Conservation (phyloP, 768 basidiomycete species). For the Pholiota molesta region DNA sequence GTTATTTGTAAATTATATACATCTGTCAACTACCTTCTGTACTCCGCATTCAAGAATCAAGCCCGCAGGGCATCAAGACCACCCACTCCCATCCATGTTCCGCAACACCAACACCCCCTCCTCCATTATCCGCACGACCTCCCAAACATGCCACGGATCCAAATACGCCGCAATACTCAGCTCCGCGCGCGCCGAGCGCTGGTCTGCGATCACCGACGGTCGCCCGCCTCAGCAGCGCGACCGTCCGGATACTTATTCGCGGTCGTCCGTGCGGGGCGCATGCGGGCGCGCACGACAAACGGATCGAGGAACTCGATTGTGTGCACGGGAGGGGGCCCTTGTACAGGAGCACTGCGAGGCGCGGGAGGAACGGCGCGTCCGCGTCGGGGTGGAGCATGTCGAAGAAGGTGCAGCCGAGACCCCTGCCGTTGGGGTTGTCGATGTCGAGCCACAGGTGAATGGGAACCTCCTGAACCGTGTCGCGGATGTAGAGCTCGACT, state of each 20-base stretch:
- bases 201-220: conserved; percentile 15
- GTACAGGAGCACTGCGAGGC: conserved; percentile 15
- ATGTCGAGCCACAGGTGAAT: too few species aligned
- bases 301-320: conserved; percentile 23
- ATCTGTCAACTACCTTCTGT: too few species aligned
- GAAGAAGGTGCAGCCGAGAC: conserved; percentile 18
- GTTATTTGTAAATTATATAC: too few species aligned
- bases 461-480: too few species aligned
- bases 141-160: conserved; percentile 20
- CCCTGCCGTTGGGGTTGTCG: background rate
- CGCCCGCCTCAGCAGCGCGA: conserved; percentile 14
- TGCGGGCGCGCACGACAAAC: conserved; percentile 18
- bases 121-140: conserved; percentile 18
- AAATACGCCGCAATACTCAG: conserved; percentile 19
- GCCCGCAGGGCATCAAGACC: conserved; percentile 4
- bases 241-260: too few species aligned
- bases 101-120: conserved; percentile 13
- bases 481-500: conserved; percentile 12
- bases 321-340: conserved; percentile 15
- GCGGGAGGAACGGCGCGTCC: conserved; percentile 16
- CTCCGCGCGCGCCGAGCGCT: conserved; percentile 9
- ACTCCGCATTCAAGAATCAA: too few species aligned
- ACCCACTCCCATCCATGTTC: conserved; percentile 13
- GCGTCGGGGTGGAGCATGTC: conserved; percentile 18
- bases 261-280: too few species aligned